phyloP scores from a whole-genome alignment of 139 green algal species.

The Tetraselmis chui region DNA sequence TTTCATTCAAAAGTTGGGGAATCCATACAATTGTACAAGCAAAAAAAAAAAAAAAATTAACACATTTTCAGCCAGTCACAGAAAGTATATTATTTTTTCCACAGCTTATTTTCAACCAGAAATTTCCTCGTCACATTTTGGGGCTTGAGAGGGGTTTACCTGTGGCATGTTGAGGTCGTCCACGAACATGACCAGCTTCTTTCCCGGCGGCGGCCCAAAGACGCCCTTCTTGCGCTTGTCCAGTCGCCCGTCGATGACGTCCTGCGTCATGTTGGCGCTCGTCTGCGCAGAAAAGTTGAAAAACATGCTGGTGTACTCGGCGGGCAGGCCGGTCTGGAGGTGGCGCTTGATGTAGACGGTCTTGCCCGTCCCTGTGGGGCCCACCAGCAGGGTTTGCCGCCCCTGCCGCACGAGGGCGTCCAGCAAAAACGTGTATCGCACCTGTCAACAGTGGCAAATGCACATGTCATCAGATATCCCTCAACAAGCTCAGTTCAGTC shows the following conservation, averaged over 20 bases:
- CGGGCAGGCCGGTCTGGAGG: conserved; percentile 4
- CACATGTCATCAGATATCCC: too few relatives aligned
- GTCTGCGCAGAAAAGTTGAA: conserved; percentile 39
- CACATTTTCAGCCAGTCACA: too few relatives aligned
- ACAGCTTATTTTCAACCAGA: too few relatives aligned
- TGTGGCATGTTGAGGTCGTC: conserved; percentile 73
- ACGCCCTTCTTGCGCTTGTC: conserved; percentile 57
- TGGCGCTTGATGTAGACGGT: conserved; percentile 29
- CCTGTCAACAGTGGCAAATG: too few relatives aligned
- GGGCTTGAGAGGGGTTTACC: too few relatives aligned
- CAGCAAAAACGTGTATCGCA: conserved; percentile 23
- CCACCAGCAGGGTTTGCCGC: conserved; percentile 21
- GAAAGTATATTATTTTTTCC: too few relatives aligned
- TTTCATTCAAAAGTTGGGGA: too few relatives aligned
- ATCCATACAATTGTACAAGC: too few relatives aligned
- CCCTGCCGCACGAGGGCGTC: conserved; percentile 12
- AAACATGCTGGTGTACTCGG: conserved; percentile 1
- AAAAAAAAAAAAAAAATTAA: too few relatives aligned
- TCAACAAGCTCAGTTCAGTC: too few relatives aligned
- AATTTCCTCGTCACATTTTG: too few relatives aligned
- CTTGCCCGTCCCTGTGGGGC: conserved; percentile 46
- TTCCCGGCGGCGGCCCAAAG: conserved; percentile 50
- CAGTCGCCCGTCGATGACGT: conserved; percentile 57
- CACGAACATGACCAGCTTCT: conserved; percentile 50
- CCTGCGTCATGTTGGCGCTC: conserved; percentile 30